Conservation (phyloP, 2,329 filamentous ascomycete species). For the Chalaropsis thielavioides region DNA sequence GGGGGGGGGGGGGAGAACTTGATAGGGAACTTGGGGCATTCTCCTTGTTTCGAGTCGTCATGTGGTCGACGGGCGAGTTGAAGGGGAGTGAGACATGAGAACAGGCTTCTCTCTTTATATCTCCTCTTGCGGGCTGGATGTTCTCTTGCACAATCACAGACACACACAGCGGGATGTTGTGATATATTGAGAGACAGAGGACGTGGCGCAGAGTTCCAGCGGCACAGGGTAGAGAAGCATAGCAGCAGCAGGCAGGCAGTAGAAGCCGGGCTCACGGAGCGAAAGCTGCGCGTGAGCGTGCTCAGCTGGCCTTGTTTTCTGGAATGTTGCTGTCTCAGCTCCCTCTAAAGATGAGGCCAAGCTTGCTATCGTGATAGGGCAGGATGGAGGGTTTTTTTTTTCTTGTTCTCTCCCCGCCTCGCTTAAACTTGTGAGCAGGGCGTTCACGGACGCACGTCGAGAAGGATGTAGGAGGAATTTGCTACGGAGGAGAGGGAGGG, state of each 20-base stretch:
- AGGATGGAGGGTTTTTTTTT: background rate
- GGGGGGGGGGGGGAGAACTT: background rate
- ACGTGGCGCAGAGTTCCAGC: background rate
- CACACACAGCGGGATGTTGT: background rate
- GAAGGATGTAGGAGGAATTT: background rate
- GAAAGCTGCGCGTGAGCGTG: background rate
- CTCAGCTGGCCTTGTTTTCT: constrained; percentile 3
- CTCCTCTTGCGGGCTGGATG: background rate
- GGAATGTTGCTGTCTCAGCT: constrained; percentile 2
- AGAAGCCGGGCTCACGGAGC: background rate
- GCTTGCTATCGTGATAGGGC: constrained; percentile 2
- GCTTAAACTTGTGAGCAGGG: constrained; percentile 6
- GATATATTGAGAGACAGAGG: background rate
- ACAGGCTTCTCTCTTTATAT: background rate
- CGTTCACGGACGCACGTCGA: background rate
- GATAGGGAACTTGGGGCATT: background rate
- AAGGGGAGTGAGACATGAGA: background rate
- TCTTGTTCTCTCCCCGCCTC: background rate
- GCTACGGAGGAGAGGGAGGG: background rate
- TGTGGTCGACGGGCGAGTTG: background rate
- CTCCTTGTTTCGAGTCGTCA: constrained; percentile 1
- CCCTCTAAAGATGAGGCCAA: background rate
- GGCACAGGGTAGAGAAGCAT: background rate
- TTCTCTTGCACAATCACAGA: background rate
- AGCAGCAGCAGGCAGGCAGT: background rate